Percentiles rank a stretch among this genome's conserved stretches.
Evolutionary conservation across 2,329 filamentous ascomycete genomes (phyloP).

Genomic region (Penicillium sp.): DNA sequence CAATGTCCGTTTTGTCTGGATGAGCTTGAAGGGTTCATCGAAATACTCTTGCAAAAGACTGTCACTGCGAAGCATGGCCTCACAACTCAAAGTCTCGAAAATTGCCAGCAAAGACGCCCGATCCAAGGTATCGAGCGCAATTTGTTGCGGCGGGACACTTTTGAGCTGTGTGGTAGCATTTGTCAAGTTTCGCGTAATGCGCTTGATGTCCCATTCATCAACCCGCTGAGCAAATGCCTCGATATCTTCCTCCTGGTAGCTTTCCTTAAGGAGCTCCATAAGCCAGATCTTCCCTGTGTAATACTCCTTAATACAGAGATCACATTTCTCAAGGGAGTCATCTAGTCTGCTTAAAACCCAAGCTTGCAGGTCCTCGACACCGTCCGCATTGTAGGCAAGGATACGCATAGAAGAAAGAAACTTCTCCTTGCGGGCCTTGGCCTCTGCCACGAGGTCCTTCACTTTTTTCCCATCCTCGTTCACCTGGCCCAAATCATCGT

Average conservation of each 20-base stretch:
- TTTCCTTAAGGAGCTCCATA: conserved; percentile 62
- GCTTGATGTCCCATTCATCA: conserved; percentile 60
- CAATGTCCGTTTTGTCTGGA: conserved; percentile 76
- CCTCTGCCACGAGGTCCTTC: conserved; percentile 53
- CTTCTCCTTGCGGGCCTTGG: conserved; percentile 57
- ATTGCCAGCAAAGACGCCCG: conserved; percentile 71
- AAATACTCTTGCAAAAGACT: conserved; percentile 61
- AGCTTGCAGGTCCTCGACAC: conserved; percentile 59
- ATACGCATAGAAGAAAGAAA: conserved; percentile 69
- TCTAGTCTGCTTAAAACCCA: conserved; percentile 62
- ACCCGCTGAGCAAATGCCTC: conserved; percentile 57
- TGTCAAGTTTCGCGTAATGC: conserved; percentile 62
- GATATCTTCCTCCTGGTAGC: conserved; percentile 49
- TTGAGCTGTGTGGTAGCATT: conserved; percentile 57
- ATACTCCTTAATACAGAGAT: conserved; percentile 72
- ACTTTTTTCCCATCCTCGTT: conserved; percentile 32
- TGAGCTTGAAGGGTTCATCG: conserved; percentile 77
- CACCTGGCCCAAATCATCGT: conserved; percentile 56
- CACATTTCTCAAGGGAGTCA: conserved; percentile 61
- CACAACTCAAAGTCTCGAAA: conserved; percentile 85
- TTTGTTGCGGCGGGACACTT: conserved; percentile 50
- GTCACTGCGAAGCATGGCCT: conserved; percentile 67
- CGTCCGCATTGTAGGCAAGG: conserved; percentile 64
- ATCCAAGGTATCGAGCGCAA: conserved; percentile 53
- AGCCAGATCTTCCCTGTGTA: conserved; percentile 67